Percentiles rank a stretch among this genome's conserved stretches.
Conservation (phyloP, 164 flowering plant genomes). For the Liriodendron chinense region DNA sequence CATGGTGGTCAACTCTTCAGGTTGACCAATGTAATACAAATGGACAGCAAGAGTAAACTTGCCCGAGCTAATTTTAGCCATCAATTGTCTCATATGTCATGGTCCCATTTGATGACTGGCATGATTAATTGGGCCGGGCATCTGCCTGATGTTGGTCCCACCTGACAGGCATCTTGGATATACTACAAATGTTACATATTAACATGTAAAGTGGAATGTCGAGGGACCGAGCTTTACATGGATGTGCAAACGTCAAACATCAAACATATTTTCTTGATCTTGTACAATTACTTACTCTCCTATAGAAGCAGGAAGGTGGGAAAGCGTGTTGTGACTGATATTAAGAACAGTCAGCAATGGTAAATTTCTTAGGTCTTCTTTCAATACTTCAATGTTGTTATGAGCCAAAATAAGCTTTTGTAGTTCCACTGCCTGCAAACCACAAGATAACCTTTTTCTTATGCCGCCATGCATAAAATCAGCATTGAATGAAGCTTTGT, state of each 20-base stretch:
- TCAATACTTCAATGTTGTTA: constrained; percentile 65
- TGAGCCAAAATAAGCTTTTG: constrained; percentile 93
- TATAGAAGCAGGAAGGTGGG: constrained; percentile 77
- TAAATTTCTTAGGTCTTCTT: constrained; percentile 74
- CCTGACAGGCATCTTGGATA: not conserved
- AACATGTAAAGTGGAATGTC: not conserved
- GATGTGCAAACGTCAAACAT: not conserved
- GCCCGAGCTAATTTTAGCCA: too few relatives aligned
- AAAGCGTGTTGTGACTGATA: constrained; percentile 83
- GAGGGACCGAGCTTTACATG: not conserved
- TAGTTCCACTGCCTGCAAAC: constrained; percentile 72
- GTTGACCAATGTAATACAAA: too few relatives aligned
- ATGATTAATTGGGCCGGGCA: not conserved
- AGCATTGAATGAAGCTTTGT: not conserved
- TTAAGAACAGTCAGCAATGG: constrained; percentile 60
- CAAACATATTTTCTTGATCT: not conserved
- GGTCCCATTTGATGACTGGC: not conserved
- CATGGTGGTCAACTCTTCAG: too few relatives aligned
- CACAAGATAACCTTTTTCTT: not conserved
- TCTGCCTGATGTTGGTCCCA: not conserved
- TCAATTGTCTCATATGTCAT: too few relatives aligned
- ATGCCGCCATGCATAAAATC: not conserved
- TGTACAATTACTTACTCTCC: constrained; percentile 67
- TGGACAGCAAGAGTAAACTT: too few relatives aligned
- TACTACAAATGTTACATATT: not conserved